phyloP scores from a whole-genome alignment of 345 rosid species.

The Viola odorata region DNA sequence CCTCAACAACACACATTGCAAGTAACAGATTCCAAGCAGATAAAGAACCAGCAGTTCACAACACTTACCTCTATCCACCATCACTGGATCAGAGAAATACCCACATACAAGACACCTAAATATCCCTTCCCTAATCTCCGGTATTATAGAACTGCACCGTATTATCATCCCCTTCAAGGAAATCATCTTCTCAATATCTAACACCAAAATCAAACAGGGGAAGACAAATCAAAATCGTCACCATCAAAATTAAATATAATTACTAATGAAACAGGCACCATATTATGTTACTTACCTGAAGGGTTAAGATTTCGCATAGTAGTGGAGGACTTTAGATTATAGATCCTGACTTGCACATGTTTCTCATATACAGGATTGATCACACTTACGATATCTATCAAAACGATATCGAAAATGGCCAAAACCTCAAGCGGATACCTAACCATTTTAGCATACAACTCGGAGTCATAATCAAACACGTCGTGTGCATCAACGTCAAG shows the following conservation, averaged over 20 bases:
- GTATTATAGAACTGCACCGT: slow-evolving; percentile 87
- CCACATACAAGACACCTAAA: slow-evolving; percentile 94
- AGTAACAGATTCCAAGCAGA: background rate
- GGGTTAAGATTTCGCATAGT: slow-evolving; percentile 95
- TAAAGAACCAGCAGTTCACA: slow-evolving; percentile 6
- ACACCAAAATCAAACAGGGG: slow-evolving; percentile 5
- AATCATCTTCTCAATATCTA: slow-evolving; percentile 97
- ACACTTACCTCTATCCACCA: slow-evolving; percentile 86
- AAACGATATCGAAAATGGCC: slow-evolving; percentile 87
- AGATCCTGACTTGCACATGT: slow-evolving; percentile 82
- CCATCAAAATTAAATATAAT: background rate
- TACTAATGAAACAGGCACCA: background rate
- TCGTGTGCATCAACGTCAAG: slow-evolving; percentile 85
- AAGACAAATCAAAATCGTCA: background rate
- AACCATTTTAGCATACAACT: slow-evolving; percentile 82
- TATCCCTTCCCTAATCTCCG: slow-evolving; percentile 92
- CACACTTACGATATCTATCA: slow-evolving; percentile 82
- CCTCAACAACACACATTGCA: background rate
- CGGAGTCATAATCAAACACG: slow-evolving; percentile 75
- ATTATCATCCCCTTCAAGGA: slow-evolving; percentile 93
- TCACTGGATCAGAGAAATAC: slow-evolving; percentile 69
- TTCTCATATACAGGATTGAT: slow-evolving; percentile 73
- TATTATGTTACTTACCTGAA: slow-evolving; percentile 45
- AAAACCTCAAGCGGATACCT: slow-evolving; percentile 87
- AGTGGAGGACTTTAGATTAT: slow-evolving; percentile 64